Base-by-base conservation (phyloP, 192 early-diverging fungal species). In the Ramicandelaber brevisporus region DNA sequence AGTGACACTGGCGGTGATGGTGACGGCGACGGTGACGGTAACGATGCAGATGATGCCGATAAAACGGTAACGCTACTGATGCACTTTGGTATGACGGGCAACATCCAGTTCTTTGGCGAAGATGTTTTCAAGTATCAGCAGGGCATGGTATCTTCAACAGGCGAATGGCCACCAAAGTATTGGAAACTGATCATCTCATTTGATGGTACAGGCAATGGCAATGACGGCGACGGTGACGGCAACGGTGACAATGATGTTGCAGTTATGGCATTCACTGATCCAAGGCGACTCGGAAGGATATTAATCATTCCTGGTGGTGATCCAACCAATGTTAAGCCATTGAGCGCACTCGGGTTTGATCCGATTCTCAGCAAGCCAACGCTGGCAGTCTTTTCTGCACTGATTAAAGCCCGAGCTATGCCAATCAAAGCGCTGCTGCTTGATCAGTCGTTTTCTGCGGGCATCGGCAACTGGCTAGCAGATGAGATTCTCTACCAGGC, bases 391-490 rank as follows among this genome's bases (percentile, higher is more conserved):
- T 87, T 82, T 41, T 20, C 17, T 14, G 24, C 26, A 4, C 7
- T 42, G 13, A 38, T 75, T 0, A 14, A 14, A 5, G 36, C 34
- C 22, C 43, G 69, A 9, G 39, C 36, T 1, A 38, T 50, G 13
- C 61, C 71, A 0, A 62, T 87, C 36, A 87, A 87, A 33, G 49
- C 70, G 0, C 37, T 83, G 21, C 44, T 87, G 14, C 55, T 87
- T 9, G 68, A 78, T 26, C 81, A 86, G 28, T 22, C 41, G 4
- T 76, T 87, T 33, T 64, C 58, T 0, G 73, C 78, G 0, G 82
- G 82, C 2, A 59, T 86, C 2, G 81, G 79, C 0, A 86, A 84
- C 46, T 86, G 79, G 79, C 52, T 85, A 7, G 79, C 79, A 0
- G 81, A 85, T 43, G 78, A 80, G 47, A 51, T 78, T 0, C 55